Evolutionary conservation across 2,329 filamentous ascomycete species (phyloP), one percentile per base, ranked within the genome.

Genomic region (Paramyrothecium roridum): DNA sequence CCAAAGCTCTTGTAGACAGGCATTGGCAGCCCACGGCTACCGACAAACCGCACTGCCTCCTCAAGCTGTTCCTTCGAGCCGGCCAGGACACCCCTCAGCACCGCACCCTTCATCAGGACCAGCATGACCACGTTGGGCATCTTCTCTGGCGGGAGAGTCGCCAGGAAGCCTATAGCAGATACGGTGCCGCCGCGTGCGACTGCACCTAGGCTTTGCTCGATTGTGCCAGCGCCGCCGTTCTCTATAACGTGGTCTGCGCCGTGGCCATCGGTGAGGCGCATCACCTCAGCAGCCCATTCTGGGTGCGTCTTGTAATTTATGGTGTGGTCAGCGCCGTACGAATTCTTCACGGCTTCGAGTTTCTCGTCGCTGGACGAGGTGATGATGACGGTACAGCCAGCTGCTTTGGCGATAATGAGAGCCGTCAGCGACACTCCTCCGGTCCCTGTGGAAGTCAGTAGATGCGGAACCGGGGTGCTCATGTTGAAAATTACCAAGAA

Each of bases 321-420:
- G 3, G 67, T 66, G 52, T 76, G 64, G 58, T 79, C 70, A 3
- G 76, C 74, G 51, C 78, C 72, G 17, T 80, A 71, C 4, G 64
- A 60, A 43, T 78, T 67, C 58, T 70, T 74, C 3, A 79, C 76
- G 7, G 66, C 67, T 16, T 70, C 61, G 1, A 81, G 70, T 60
- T 83, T 83, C 10, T 65, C 67, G 55, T 82, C 76, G 7, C 76
- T 80, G 1, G 78, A 80, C 0, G 80, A 82, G 0, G 78, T 82
- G 22, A 80, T 70, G 56, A 82, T 78, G 1, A 76, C 77, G 2
- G 61, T 77, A 11, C 80, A 79, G 10, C 81, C 81, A 2, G 75
- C 77, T 1, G 80, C 78, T 56, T 76, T 74, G 16, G 81, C 80
- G 37, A 77, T 65, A 52, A 73, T 72, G n/a, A 76, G 63, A 17